A percentile compares a stretch with the other conserved stretches of the same genome.
These are phyloP conservation scores for Pestalotiopsis sp. DNA, from an alignment of 2,329 filamentous ascomycete species.

Conservation along the genomic window DNA sequence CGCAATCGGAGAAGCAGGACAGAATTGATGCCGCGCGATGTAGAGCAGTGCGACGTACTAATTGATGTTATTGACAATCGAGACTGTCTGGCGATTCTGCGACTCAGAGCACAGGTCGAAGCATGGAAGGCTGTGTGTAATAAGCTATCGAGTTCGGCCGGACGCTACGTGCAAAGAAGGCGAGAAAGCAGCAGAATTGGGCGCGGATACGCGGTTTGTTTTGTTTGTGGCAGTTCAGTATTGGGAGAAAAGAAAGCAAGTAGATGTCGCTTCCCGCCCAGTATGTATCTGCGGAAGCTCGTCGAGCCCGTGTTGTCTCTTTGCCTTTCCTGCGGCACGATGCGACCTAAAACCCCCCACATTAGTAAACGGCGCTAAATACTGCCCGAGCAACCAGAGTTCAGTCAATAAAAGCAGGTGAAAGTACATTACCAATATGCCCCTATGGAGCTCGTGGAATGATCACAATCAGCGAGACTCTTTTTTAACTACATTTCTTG, in stretches of 20 bases:
- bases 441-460: background rate
- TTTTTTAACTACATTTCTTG: background rate
- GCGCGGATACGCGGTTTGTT: background rate
- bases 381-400: background rate
- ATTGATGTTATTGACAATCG: slow-evolving; percentile 7
- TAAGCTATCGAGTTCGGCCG: background rate
- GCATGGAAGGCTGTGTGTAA: slow-evolving; percentile 2
- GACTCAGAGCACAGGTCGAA: background rate
- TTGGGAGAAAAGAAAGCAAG: background rate
- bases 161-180: background rate
- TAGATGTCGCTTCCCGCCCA: slow-evolving; percentile 5
- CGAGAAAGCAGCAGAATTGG: background rate
- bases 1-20: background rate
- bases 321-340: background rate
- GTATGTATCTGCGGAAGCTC: background rate
- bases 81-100: slow-evolving; percentile 1
- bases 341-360: slow-evolving; percentile 1
- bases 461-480: background rate
- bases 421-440: background rate
- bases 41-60: slow-evolving; percentile 1
- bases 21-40: background rate
- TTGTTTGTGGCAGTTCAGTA: background rate
- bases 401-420: background rate
- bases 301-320: background rate
- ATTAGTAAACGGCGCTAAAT: background rate